A percentile compares a stretch with the other conserved stretches of the same genome.
phyloP scores from a whole-genome alignment of 805 yeast species.

The Isabelozyma gotoi region DNA sequence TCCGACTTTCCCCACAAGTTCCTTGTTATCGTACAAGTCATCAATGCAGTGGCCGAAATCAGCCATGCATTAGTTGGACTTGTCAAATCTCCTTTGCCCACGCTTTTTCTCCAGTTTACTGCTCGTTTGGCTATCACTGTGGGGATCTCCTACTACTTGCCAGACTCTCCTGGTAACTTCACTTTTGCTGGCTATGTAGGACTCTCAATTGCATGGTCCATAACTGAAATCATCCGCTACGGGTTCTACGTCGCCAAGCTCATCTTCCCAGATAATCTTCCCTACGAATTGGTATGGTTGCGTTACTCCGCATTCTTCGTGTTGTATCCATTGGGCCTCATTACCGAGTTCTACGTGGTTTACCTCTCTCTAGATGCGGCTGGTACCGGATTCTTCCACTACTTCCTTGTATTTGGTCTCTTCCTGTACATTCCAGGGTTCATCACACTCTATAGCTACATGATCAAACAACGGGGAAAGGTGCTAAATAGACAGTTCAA shows the following conservation, averaged over 20 bases:
- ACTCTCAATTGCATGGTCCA: slow-evolving; percentile 27
- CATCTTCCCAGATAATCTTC: slow-evolving; percentile 7
- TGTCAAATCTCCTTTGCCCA: slow-evolving; percentile 25
- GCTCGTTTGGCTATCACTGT: slow-evolving; percentile 28
- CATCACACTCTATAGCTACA: slow-evolving; percentile 22
- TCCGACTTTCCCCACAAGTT: slow-evolving; percentile 26
- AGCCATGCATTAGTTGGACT: slow-evolving; percentile 22
- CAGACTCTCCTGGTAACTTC: slow-evolving; percentile 29
- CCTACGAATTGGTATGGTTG: slow-evolving; percentile 21
- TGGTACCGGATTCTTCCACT: slow-evolving; percentile 10
- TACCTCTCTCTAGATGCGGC: slow-evolving; percentile 19
- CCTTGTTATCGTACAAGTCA: slow-evolving; percentile 21
- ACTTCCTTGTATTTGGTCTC: slow-evolving; percentile 21
- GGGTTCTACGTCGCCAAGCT: slow-evolving; percentile 23
- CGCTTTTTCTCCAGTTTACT: slow-evolving; percentile 24
- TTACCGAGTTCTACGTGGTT: slow-evolving; percentile 25
- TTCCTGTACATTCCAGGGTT: slow-evolving; percentile 32
- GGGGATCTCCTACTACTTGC: slow-evolving; percentile 27
- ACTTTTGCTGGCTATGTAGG: slow-evolving; percentile 15
- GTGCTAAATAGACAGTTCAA: slow-evolving; percentile 7
- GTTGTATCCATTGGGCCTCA: slow-evolving; percentile 30
- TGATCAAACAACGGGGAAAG: slow-evolving; percentile 28
- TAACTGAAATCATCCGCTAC: slow-evolving; percentile 29
- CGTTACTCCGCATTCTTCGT: slow-evolving; percentile 28
- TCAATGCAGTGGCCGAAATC: slow-evolving; percentile 26